Evolutionary conservation across 140 eudicot genomes (phyloP).

Genomic region (Oenanthe javanica): DNA sequence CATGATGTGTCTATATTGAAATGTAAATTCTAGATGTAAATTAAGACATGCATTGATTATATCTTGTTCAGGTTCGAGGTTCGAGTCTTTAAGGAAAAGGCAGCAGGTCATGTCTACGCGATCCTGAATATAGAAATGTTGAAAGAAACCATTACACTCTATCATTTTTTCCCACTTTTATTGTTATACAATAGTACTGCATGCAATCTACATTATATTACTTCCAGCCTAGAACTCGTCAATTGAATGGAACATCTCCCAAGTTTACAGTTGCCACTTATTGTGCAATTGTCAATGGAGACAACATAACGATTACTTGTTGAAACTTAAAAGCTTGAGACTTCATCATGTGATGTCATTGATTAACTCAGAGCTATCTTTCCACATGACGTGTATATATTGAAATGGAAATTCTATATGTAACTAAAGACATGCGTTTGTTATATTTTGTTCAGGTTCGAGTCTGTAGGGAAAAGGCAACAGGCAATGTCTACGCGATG

Average conservation of each 20-base stretch:
- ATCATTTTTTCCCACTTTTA: neutral
- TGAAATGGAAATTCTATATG: neutral
- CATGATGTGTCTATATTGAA: neutral
- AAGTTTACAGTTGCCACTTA: neutral
- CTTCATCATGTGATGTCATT: neutral
- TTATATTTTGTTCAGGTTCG: constrained; percentile 32
- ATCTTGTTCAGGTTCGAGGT: constrained; percentile 40
- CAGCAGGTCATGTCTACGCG: constrained; percentile 43
- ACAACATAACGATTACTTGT: neutral
- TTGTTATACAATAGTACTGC: neutral
- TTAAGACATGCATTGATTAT: neutral
- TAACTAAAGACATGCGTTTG: neutral
- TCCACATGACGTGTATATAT: neutral
- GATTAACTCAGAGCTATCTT: neutral
- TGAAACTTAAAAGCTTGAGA: neutral
- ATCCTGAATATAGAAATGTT: constrained; percentile 1
- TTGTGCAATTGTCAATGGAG: neutral
- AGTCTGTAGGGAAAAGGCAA: constrained; percentile 53
- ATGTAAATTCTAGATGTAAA: neutral
- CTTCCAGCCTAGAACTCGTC: too few species aligned
- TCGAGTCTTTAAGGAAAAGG: constrained; percentile 52
- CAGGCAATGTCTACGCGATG: constrained; percentile 54
- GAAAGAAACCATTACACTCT: neutral
- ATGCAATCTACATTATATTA: neutral
- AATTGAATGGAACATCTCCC: neutral